These are phyloP conservation scores for Atkinsonella texensis DNA, from an alignment of 2,329 filamentous ascomycete genomes.

Conservation along the genomic window DNA sequence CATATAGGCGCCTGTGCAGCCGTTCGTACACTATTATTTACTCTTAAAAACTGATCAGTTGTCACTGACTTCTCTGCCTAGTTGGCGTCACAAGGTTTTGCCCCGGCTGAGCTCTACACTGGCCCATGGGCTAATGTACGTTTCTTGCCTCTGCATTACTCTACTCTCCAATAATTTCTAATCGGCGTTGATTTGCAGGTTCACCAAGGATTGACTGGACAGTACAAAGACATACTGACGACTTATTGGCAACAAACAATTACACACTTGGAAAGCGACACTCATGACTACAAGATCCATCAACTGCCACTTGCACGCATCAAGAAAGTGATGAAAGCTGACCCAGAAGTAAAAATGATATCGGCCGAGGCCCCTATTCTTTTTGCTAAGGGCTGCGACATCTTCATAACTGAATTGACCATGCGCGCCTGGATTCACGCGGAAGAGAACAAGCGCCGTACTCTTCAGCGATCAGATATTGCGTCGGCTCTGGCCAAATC, in stretches of 20 bases:
- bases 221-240: slow-evolving; percentile 93
- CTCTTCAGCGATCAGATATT: slow-evolving; percentile 90
- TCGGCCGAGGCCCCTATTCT: slow-evolving; percentile 95
- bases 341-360: slow-evolving; percentile 99
- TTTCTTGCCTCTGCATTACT: slow-evolving; percentile 7
- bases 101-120: slow-evolving; percentile 86
- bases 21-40: slow-evolving; percentile 18
- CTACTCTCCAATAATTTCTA: background rate
- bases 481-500: slow-evolving; percentile 91
- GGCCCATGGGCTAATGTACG: slow-evolving; percentile 90
- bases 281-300: slow-evolving; percentile 97
- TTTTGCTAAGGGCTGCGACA: slow-evolving; percentile 96
- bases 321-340: slow-evolving; percentile 99
- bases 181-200: slow-evolving; percentile 44
- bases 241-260: slow-evolving; percentile 99
- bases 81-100: slow-evolving; percentile 79
- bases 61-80: slow-evolving; percentile 26
- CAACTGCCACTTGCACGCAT: slow-evolving; percentile 94
- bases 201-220: slow-evolving; percentile 84
- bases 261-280: slow-evolving; percentile 85
- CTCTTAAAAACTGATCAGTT: background rate
- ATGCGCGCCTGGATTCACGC: slow-evolving; percentile 99
- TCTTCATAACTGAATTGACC: slow-evolving; percentile 96
- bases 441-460: slow-evolving; percentile 95
- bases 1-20: slow-evolving; percentile 33